Base-by-base conservation (phyloP, 2,329 filamentous ascomycete species). In the Trichophyton verrucosum region DNA sequence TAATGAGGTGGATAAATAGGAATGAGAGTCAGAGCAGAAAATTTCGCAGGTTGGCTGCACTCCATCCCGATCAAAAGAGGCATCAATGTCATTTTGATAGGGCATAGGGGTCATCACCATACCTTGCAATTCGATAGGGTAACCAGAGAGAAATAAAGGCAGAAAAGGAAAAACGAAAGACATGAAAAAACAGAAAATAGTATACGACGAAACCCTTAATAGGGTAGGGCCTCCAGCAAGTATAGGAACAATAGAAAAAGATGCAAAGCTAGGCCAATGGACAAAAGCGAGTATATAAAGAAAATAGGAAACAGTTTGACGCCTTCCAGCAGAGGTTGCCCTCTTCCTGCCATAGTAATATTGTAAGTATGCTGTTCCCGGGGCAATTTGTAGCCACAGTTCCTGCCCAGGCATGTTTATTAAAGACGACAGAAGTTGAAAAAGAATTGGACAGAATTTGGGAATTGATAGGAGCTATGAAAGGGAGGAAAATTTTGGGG, bases 311-410 rank as follows among this genome's bases (percentile, higher is more conserved):
- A 40, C 55, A 42, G 33, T 57, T 57, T 33, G 44, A 60, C 59
- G 59, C 59, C 56, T 56, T 40, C 59, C 30, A 46, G 44, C 33
- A 33, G 55, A 62, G 59, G 61, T 62, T 47, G 61, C 59, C 59
- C 61, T 60, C 61, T 38, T 57, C 33, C 38, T 42, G 42, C 55
- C 38, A n/a, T 57, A 57, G 55, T 57, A 57, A 42, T 57, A 20
- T 20, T 53, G 49, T 33, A 53, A 53, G 49, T 53, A 13, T 53
- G 49, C 49, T 30, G 49, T 53, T 53, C 49, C 49, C 22, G n/a
- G 49, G 49, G 27, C 40, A 44, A 24, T 53, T 20, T n/a, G 27
- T 53, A 15, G 20, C 27, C 22, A 4, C 22, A 30, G 15, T 24
- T 53, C 49, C 49, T 30, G 11, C 44, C 44, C 44, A 33, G 33